Percentiles rank a stretch among this genome's conserved stretches.
phyloP scores from a whole-genome alignment of 225 moss, liverwort and hornwort species.

The Polytrichum commune region DNA sequence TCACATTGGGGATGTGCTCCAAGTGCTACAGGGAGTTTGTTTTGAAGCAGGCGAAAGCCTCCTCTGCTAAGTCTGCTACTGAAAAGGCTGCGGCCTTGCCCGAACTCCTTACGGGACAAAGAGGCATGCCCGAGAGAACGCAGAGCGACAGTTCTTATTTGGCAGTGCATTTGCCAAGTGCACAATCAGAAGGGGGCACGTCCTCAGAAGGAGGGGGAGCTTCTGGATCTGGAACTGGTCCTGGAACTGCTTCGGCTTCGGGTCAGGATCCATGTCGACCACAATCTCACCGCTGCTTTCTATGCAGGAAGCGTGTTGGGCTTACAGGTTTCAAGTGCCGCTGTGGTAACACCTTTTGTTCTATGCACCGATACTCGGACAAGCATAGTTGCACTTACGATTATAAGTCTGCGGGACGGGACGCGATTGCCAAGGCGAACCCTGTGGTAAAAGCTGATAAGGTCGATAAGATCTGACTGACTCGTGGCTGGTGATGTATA shows the following conservation, averaged over 20 bases:
- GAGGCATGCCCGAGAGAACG: conserved; percentile 33
- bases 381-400: conserved; percentile 85
- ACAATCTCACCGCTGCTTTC: conserved; percentile 64
- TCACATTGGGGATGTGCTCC: conserved; percentile 74
- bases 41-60: conserved; percentile 58
- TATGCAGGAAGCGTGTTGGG: conserved; percentile 89
- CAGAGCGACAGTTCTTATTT: conserved; percentile 39
- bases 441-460: conserved; percentile 90
- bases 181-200: conserved; percentile 32
- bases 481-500: background rate
- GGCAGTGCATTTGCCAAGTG: conserved; percentile 12
- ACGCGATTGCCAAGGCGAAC: conserved; percentile 90
- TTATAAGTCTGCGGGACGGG: conserved; percentile 80
- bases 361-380: conserved; percentile 81
- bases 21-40: conserved; percentile 81
- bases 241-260: conserved; percentile 19
- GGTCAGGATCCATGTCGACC: conserved; percentile 38
- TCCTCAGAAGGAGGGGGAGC: conserved; percentile 18
- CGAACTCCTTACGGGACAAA: conserved; percentile 23
- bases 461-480: conserved; percentile 74
- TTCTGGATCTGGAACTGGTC: too few relatives aligned
- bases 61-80: conserved; percentile 31
- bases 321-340: conserved; percentile 91
- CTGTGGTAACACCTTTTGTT: conserved; percentile 78
- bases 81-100: conserved; percentile 31